phyloP scores from a whole-genome alignment of 768 basidiomycete genomes.

The Tylopilus sp. region DNA sequence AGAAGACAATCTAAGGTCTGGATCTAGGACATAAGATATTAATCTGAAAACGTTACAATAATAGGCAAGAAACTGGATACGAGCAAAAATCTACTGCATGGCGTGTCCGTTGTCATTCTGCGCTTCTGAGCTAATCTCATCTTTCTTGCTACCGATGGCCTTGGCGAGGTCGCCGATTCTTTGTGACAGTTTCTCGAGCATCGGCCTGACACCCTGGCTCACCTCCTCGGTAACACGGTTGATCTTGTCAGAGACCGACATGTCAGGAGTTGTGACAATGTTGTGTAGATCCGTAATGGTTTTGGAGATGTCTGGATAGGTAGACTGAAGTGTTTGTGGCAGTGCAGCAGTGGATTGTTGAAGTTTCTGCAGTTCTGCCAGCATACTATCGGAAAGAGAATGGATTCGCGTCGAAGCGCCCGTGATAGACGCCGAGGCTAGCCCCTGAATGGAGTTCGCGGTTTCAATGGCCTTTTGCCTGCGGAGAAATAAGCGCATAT shows the following conservation, averaged over 20 bases:
- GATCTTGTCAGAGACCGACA: constrained; percentile 63
- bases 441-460: constrained; percentile 56
- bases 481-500: constrained; percentile 3
- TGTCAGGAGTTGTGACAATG: constrained; percentile 51
- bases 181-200: constrained; percentile 51
- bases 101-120: constrained; percentile 12
- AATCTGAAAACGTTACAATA: constrained; percentile 6
- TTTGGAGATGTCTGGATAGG: constrained; percentile 51
- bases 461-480: constrained; percentile 72
- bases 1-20: constrained; percentile 24
- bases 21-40: constrained; percentile 21
- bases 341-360: constrained; percentile 57
- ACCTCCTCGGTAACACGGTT: constrained; percentile 54
- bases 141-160: constrained; percentile 27
- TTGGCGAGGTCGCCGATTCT: constrained; percentile 32
- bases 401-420: constrained; percentile 57
- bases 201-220: constrained; percentile 55
- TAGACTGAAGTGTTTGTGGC: constrained; percentile 57
- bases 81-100: constrained; percentile 7
- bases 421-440: constrained; percentile 55
- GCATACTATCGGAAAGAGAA: constrained; percentile 61
- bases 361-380: constrained; percentile 62
- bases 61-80: background rate
- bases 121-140: constrained; percentile 13
- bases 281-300: constrained; percentile 51